Conservation (phyloP, 208 protist genomes). For the Endotrypanum monterogeii region DNA sequence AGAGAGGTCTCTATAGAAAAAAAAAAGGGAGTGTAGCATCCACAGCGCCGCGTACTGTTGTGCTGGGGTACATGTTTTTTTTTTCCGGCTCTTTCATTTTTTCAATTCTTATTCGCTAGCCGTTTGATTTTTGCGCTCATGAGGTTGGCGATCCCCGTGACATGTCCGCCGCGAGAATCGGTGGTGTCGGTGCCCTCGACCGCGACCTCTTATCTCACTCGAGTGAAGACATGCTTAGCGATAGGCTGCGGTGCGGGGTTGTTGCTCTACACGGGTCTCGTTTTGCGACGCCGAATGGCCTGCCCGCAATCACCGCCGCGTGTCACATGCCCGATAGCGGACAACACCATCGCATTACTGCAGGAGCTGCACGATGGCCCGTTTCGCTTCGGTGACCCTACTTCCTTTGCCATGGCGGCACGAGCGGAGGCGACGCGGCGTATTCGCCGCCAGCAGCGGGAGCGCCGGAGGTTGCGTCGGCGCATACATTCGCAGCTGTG, state of each 20-base stretch:
- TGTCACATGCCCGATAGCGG: constrained; percentile 24
- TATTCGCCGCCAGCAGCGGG: constrained; percentile 23
- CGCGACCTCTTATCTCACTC: neutral
- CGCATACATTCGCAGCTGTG: constrained; percentile 14
- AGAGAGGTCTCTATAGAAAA: too few relatives aligned
- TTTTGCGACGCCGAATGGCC: constrained; percentile 18
- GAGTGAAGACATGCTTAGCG: neutral
- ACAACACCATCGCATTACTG: constrained; percentile 43
- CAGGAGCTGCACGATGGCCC: constrained; percentile 47
- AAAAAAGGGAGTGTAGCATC: too few relatives aligned
- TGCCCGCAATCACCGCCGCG: constrained; percentile 5
- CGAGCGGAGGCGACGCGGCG: constrained; percentile 27
- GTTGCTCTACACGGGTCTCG: constrained; percentile 13
- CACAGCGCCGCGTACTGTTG: too few relatives aligned
- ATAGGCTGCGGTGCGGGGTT: constrained; percentile 18
- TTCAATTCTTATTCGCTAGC: neutral
- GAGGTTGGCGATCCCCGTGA: neutral
- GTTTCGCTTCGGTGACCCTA: constrained; percentile 44
- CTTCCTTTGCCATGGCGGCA: constrained; percentile 19
- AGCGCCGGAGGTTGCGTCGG: constrained; percentile 23
- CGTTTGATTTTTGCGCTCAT: neutral
- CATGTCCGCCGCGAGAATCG: neutral
- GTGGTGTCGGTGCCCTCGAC: neutral
- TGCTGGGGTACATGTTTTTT: neutral
- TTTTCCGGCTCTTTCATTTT: too few relatives aligned